These are phyloP conservation scores for Plasmodium blacklocki DNA, from an alignment of 169 alveolate genomes.

Conservation along the genomic window DNA sequence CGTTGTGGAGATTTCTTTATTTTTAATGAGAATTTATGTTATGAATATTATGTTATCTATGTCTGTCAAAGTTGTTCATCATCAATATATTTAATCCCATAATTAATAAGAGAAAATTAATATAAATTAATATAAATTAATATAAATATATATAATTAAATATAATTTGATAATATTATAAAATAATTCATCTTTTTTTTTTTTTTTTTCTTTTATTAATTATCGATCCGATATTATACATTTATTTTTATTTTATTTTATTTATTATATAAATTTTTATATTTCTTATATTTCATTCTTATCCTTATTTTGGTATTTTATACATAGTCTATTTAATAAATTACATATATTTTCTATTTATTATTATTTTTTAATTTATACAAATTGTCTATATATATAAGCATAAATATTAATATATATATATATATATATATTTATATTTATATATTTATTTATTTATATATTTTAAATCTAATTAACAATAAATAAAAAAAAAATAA, in stretches of 20 bases:
- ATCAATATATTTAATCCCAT: slow-evolving; percentile 57
- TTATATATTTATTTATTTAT: too few species aligned
- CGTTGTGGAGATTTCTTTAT: slow-evolving; percentile 70
- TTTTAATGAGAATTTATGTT: slow-evolving; percentile 40
- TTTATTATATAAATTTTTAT: too few species aligned
- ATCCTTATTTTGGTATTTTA: too few species aligned
- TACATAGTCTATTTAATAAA: too few species aligned
- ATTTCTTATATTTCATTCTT: neutral
- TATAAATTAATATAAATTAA: neutral
- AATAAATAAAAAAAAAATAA: too few species aligned
- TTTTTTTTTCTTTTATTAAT: neutral
- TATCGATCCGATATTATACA: neutral
- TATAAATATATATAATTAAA: neutral
- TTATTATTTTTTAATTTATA: too few species aligned
- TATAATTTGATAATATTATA: neutral
- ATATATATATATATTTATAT: too few species aligned
- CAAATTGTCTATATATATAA: too few species aligned
- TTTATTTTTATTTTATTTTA: neutral
- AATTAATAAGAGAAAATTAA: neutral
- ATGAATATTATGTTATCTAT: slow-evolving; percentile 49
- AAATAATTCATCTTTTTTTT: neutral
- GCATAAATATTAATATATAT: too few species aligned
- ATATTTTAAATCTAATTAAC: too few species aligned
- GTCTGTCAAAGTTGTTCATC: slow-evolving; percentile 70
- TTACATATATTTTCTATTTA: too few species aligned